Evolutionary conservation across 345 rosid species (phyloP).

Genomic region (Physaria fendleri): DNA sequence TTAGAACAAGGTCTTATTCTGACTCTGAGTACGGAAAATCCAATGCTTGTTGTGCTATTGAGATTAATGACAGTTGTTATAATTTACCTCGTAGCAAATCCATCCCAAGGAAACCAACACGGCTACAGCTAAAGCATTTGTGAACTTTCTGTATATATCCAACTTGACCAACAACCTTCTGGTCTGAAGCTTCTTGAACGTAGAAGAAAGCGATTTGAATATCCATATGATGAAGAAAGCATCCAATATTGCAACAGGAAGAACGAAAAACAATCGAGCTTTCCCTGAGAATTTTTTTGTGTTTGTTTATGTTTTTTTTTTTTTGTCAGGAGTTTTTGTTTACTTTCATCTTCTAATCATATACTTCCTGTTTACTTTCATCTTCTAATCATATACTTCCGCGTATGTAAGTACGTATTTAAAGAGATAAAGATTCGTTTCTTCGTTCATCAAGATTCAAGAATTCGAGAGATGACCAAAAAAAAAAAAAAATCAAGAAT

Average conservation of each 20-base stretch:
- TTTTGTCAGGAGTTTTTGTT: too few species aligned
- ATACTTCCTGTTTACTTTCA: too few species aligned
- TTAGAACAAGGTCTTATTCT: too few species aligned
- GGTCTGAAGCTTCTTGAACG: slow-evolving; percentile 88
- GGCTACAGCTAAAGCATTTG: slow-evolving; percentile 90
- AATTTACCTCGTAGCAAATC: slow-evolving; percentile 90
- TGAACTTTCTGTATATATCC: slow-evolving; percentile 89
- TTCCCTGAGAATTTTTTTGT: slow-evolving; percentile 96
- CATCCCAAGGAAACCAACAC: slow-evolving; percentile 90
- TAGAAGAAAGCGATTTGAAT: slow-evolving; percentile 84
- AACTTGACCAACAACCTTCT: slow-evolving; percentile 77
- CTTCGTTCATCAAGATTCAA: too few species aligned
- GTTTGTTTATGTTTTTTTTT: too few species aligned
- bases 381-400: too few species aligned
- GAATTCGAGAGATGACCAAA: too few species aligned
- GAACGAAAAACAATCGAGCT: slow-evolving; percentile 72
- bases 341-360: too few species aligned
- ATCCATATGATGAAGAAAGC: slow-evolving; percentile 96
- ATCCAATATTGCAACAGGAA: slow-evolving; percentile 85
- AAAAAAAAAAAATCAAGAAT: too few species aligned
- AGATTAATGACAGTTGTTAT: neutral
- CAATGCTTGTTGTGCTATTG: neutral
- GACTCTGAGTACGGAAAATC: too few species aligned
- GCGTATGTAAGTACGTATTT: too few species aligned
- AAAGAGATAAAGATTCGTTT: too few species aligned